Base-by-base conservation (phyloP, 2,329 filamentous ascomycete genomes). In the Botrytis cinerea region DNA sequence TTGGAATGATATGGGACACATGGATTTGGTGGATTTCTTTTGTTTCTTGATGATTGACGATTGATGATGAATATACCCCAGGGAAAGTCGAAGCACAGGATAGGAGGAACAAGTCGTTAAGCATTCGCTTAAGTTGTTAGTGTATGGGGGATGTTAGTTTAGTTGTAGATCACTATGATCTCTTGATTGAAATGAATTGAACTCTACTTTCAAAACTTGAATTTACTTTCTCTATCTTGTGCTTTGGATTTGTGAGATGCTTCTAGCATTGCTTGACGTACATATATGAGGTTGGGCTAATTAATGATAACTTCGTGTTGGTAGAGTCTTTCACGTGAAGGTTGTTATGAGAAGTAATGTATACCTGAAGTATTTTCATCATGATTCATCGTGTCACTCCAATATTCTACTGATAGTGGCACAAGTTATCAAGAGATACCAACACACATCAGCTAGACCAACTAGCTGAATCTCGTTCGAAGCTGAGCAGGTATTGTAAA, bases 31-130 rank as follows among this genome's bases (percentile, higher is more conserved):
- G 38, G 38, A 20, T 25, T 68, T 40, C 7, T 14, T 54, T 54
- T 51, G 9, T 43, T 68, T 9, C 2, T 28, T 62, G 60, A 62
- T 28, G 60, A 62, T 63, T 62, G 25, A 51, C 38, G 63, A 67
- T 67, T 68, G 35, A 68, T 68, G 64, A 68, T 68, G 48, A 68
- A 68, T 68, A 68, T 68, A 68, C 64, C 64, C 64, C 64, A 28
- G 5, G 48, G 35, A 43, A 1, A 28, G 62, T n/a, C 4, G 10
- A 45, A 48, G 20, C 28, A 35, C 5, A 46, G 18, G 43, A 35
- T 8, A 46, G 48, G 48, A 54, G 25, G 48, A 10, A n/a, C 25
- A 7, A 20, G 22, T n/a, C 10, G 32, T 51, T 38, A 40, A 35
- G 64, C 45, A 54, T 48, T 68, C 64, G 64, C 35, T 57, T 68